Base-by-base conservation (phyloP, 176 grass and related monocot species). In the Phragmites australis region DNA sequence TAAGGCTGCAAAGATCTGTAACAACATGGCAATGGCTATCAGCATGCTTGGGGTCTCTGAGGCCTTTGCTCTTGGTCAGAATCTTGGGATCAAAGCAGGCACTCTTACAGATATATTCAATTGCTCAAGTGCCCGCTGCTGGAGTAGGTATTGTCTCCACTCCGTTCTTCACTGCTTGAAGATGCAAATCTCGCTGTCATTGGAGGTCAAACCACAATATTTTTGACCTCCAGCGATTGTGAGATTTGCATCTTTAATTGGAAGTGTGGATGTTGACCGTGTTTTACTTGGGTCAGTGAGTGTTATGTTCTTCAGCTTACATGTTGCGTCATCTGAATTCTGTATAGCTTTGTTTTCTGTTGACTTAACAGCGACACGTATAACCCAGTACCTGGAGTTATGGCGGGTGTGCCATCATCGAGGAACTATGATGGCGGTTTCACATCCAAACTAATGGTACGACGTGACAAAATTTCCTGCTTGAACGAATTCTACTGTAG, bases 1-100 rank as follows among this genome's bases (percentile, higher is more conserved):
- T 40, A 83, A 98, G 95, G 95, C 88, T 43, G 95, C 95, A 75
- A 98, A 98, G 74, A 87, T 98, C 48, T 98, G 95, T 84, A 98
- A 98, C 70, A 98, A 98, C 80, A 87, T 94, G 86, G 95, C 92
- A 60, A 89, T 98, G 95, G 90, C 95, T 31, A 80, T 98, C 70
- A 98, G 90, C 75, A 94, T 94, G 92, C 87, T 98, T 50, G 92
- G 95, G 22, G 92, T 94, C 29, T 98, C 92, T 0, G 92, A 98
- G 89, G 92, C 95, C 16, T 89, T 98, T 91, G 75, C 88, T 81
- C 92, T 98, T 85, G 95, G 92, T 73, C 95, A 98, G 53, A 92
- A 87, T 68, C 86, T 94, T 61, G 95, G 95, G 46, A 94, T 98
- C 56, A 89, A 84, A 91, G 90, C 92, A 60, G 89, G 65, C 54